Evolutionary conservation across 345 rosid genomes (phyloP).

Genomic region (Eucalyptus pauciflora): DNA sequence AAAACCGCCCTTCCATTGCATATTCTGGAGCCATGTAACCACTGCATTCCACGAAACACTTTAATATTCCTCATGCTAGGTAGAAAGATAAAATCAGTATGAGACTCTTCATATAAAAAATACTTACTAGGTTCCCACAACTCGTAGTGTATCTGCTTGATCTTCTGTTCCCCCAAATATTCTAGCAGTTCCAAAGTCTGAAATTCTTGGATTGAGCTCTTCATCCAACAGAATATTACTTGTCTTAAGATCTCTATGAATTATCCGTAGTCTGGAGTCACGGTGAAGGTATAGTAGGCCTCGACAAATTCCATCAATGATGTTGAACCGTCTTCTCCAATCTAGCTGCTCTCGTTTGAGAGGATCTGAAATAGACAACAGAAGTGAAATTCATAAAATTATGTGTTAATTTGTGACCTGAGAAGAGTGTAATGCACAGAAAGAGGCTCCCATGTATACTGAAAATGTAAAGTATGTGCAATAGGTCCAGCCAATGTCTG

Average conservation of each 20-base stretch:
- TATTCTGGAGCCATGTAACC: conserved; percentile 50
- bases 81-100: background rate
- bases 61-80: background rate
- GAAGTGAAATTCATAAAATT: background rate
- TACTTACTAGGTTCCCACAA: conserved; percentile 44
- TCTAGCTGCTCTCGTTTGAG: conserved; percentile 5
- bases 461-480: background rate
- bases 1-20: conserved; percentile 32
- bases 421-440: background rate
- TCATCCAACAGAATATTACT: conserved; percentile 45
- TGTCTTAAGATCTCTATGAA: conserved; percentile 36
- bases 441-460: background rate
- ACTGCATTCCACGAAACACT: background rate
- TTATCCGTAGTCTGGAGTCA: conserved; percentile 40
- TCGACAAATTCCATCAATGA: conserved; percentile 38
- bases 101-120: background rate
- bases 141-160: conserved; percentile 24
- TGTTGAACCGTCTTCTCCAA: conserved; percentile 25
- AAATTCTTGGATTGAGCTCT: conserved; percentile 32
- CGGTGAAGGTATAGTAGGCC: conserved; percentile 38
- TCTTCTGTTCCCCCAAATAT: conserved; percentile 13
- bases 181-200: conserved; percentile 42
- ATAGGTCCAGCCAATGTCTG: background rate
- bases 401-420: background rate
- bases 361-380: conserved; percentile 15